Base-by-base conservation (phyloP, 139 green algal species). In the Yamagishiella unicocca region DNA sequence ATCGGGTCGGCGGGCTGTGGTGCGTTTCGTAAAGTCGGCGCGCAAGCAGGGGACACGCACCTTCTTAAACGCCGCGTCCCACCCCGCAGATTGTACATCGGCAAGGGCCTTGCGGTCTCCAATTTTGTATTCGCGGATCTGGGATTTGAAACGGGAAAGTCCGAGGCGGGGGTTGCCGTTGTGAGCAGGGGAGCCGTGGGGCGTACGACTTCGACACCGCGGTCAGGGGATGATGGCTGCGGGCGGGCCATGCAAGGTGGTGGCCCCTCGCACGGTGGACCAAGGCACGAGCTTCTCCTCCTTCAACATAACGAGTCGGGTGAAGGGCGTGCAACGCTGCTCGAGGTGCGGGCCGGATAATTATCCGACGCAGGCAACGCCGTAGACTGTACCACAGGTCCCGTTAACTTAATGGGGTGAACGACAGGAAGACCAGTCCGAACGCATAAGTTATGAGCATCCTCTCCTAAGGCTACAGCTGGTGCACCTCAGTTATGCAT, bases 101-200 rank as follows among this genome's bases (percentile, higher is more conserved):
- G 54, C 25, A 4, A 83, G 37, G 33, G 76, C 35, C 37, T 83
- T 83, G 35, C 76, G 76, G 22, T 83, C 76, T 27, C 22, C 76
- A 40, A 72, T 71, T 14, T 84, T 84, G 78, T 74, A 84, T 37
- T 84, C 58, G 19, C 78, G 58, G 27, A 74, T 84, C 78, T 84
- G 54, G 12, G 53, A 35, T n/a, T n/a, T n/a, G n/a, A 29, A 71
- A 40, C 3, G 43, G 25, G 72, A 45, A 27, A 58, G 50, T 25
- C 14, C 50, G 17, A 58, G 50, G 50, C 50, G 14, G 17, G 50
- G 14, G 17, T 58, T 12, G 50, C 50, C 17, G 12, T 12, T 67
- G 19, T 6, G 19, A n/a, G 58, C 14, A n/a, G 29, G 58, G 6
- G n/a, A 67, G 58, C n/a, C n/a, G n/a, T n/a, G n/a, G n/a, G n/a